A percentile compares a stretch with the other conserved stretches of the same genome.
Evolutionary conservation across 108 stramenopile genomes (phyloP).

Genomic region (Skeletonema potamos): DNA sequence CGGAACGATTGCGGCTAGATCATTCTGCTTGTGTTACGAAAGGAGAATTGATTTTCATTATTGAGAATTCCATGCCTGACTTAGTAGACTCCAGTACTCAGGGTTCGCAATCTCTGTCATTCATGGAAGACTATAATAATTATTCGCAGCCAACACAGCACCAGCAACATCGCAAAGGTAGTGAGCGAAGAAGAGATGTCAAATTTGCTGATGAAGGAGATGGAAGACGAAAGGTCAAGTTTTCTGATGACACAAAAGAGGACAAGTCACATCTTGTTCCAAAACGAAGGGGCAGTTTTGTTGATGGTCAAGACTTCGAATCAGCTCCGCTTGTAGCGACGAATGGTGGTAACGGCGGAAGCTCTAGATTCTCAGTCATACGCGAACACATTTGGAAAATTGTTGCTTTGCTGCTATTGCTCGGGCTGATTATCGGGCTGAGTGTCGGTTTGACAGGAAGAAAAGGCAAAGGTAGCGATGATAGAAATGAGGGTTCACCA

Average conservation of each 20-base stretch:
- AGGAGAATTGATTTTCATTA: slow-evolving; percentile 23
- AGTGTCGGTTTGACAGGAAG: background rate
- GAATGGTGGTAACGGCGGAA: background rate
- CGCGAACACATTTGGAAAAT: background rate
- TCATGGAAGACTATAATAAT: background rate
- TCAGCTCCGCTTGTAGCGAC: background rate
- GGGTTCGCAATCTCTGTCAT: background rate
- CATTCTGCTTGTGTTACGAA: slow-evolving; percentile 5
- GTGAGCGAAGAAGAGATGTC: slow-evolving; percentile 2
- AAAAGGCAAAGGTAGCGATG: background rate
- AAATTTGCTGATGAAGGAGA: slow-evolving; percentile 11
- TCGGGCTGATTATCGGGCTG: background rate
- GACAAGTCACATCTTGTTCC: slow-evolving; percentile 13
- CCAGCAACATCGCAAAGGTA: slow-evolving; percentile 4
- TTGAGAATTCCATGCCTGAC: slow-evolving; percentile 27
- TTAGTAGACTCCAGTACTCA: background rate
- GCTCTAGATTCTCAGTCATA: background rate
- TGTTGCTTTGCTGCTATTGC: background rate
- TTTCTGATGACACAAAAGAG: slow-evolving; percentile 15
- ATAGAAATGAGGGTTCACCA: background rate
- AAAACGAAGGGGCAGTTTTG: background rate
- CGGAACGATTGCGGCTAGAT: slow-evolving; percentile 31
- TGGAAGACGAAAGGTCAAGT: slow-evolving; percentile 11
- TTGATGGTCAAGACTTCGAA: background rate
- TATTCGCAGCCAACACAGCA: background rate